These are phyloP conservation scores for Apiospora pterosperma DNA, from an alignment of 2,329 filamentous ascomycete genomes.

Conservation along the genomic window DNA sequence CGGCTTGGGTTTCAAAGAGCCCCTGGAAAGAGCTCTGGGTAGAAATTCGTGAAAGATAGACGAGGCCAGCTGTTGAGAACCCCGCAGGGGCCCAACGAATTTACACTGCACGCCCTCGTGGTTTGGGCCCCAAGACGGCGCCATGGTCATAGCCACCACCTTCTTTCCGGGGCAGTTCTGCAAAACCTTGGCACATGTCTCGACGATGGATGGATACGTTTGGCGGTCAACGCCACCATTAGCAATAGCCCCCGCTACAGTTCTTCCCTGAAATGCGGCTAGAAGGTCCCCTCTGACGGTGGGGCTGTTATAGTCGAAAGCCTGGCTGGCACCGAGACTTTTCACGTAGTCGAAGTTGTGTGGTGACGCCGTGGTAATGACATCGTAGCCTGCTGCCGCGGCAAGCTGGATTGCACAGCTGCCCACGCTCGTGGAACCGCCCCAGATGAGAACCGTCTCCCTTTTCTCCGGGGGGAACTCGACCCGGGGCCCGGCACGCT, in stretches of 20 bases:
- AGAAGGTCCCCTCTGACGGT: not conserved
- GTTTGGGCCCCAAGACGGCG: no score
- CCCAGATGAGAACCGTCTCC: conserved; percentile 11
- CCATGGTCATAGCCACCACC: no score
- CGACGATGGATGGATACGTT: no score
- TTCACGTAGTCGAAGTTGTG: conserved; percentile 26
- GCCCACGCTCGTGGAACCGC: conserved; percentile 9
- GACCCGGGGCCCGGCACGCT: conserved; percentile 7
- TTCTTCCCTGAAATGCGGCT: not conserved
- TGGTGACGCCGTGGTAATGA: not conserved
- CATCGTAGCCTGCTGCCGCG: conserved; percentile 5
- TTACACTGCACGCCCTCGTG: no score
- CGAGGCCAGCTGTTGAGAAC: no score
- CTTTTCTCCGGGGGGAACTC: not conserved
- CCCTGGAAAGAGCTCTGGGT: conserved; percentile 31
- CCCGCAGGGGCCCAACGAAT: no score
- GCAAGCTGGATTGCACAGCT: conserved; percentile 11
- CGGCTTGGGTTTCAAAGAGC: conserved; percentile 34
- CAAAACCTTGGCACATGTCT: no score
- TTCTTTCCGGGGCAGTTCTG: no score
- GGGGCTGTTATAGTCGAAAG: conserved; percentile 29
- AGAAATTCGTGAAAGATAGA: conserved; percentile 39
- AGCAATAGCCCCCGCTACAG: no score
- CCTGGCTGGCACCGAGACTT: conserved; percentile 29
- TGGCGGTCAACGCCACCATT: no score